Evolutionary conservation across 306 rosid genomes (phyloP).

Genomic region (Gastrolobium bilobum): DNA sequence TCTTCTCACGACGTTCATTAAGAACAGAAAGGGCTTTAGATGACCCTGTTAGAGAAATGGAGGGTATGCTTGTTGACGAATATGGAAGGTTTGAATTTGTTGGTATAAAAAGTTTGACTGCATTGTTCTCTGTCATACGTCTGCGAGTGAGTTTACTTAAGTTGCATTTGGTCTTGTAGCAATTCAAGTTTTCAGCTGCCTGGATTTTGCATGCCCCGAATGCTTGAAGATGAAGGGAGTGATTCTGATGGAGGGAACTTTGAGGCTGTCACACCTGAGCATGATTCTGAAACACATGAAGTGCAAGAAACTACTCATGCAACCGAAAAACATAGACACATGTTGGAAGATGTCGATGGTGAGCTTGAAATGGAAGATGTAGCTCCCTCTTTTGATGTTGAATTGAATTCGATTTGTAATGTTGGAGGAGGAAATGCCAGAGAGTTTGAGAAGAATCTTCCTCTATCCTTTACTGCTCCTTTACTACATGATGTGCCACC

Average conservation of each 20-base stretch:
- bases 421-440: constrained; percentile 49
- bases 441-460: constrained; percentile 60
- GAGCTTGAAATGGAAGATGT: constrained; percentile 99
- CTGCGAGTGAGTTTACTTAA: constrained; percentile 22
- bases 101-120: constrained; percentile 23
- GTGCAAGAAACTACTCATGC: constrained; percentile 58
- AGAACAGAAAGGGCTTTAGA: constrained; percentile 96
- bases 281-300: constrained; percentile 61
- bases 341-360: constrained; percentile 96
- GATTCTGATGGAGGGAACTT: constrained; percentile 94
- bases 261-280: constrained; percentile 91
- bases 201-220: constrained; percentile 91
- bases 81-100: constrained; percentile 92
- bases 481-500: constrained; percentile 74
- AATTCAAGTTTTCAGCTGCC: constrained; percentile 96
- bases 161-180: constrained; percentile 61
- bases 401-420: constrained; percentile 62
- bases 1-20: constrained; percentile 76
- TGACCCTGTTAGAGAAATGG: constrained; percentile 99
- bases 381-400: constrained; percentile 84
- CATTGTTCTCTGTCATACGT: constrained; percentile 16
- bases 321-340: constrained; percentile 77
- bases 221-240: constrained; percentile 88
- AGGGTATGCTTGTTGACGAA: constrained; percentile 98
- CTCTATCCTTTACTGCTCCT: constrained; percentile 64